Evolutionary conservation across 1,284 basidiomycete genomes (phyloP), one percentile per base, ranked within the genome.

Genomic region (Pseudozyma sp.): DNA sequence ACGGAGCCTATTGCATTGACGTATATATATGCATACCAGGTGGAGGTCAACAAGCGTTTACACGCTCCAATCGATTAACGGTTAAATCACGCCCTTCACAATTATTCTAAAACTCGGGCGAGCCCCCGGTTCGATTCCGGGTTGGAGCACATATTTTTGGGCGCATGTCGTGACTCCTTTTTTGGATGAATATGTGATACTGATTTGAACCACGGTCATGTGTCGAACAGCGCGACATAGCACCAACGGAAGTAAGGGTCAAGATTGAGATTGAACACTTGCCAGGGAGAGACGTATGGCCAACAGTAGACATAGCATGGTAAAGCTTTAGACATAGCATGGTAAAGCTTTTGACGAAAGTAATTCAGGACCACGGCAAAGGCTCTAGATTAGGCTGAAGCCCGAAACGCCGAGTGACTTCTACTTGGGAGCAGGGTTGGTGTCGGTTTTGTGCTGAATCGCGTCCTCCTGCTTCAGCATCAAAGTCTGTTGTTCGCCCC

Each of bases 71-170:
- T 73, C 59, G 70, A 73, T 73, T 73, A 73, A 64, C 70, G 70
- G 70, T 73, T 52, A 73, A 68, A 73, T 73, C 70, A 64, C 58
- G 56, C 70, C 60, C 70, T 73, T 73, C 70, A 73, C 70, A 72
- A 19, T 13, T 36, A 5, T 10, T 7, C 25, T 18, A 35, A 31
- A 38, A 16, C 19, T 47, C 70, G 70, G 60, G 70, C 43, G 65
- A 68, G 65, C 64, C 60, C 70, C 54, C 59, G 70, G 70, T 73
- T 73, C 70, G 70, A 73, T 73, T 73, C 70, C 70, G 59, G 54
- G 70, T 68, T 62, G 64, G 47, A 52, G 60, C 64, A 71, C 49
- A 16, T 35, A 40, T 44, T 54, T 45, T 45, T 19, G 14, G 13
- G 25, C 19, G n/a, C 35, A 13, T 42, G 53, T 59, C 59, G 59